Percentiles rank a stretch among this genome's conserved stretches.
Evolutionary conservation across 2,329 filamentous ascomycete genomes (phyloP).

Genomic region (Dactylonectria macrodidyma): DNA sequence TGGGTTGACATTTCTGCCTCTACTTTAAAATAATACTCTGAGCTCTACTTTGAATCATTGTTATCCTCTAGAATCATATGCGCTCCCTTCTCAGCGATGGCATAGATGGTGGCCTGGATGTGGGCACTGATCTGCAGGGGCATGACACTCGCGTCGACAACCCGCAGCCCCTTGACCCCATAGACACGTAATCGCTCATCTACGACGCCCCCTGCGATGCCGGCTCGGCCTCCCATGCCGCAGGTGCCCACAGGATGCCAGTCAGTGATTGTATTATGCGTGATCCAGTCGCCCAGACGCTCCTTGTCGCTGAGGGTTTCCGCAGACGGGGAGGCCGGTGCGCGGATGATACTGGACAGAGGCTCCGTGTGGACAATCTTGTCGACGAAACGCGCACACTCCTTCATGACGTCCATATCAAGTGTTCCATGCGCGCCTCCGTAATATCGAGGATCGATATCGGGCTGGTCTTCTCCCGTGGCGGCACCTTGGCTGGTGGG

Average conservation of each 20-base stretch:
- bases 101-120: conserved; percentile 54
- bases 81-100: conserved; percentile 52
- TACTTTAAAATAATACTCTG: no score
- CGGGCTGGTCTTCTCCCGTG: conserved; percentile 47
- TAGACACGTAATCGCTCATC: conserved; percentile 50
- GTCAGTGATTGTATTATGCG: conserved; percentile 49
- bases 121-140: conserved; percentile 50
- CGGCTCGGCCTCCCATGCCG: conserved; percentile 50
- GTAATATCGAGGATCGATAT: conserved; percentile 62
- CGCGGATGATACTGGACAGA: conserved; percentile 55
- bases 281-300: conserved; percentile 46
- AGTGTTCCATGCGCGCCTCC: conserved; percentile 55
- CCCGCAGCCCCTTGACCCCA: conserved; percentile 46
- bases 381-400: conserved; percentile 56
- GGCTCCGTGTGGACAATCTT: conserved; percentile 57
- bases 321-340: conserved; percentile 43
- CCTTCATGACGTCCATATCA: conserved; percentile 60
- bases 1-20: no score
- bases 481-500: conserved; percentile 28
- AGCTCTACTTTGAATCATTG: neutral
- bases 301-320: conserved; percentile 34
- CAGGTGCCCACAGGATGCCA: conserved; percentile 60
- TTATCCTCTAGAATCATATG: conserved; percentile 45
- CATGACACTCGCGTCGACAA: conserved; percentile 51
- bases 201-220: conserved; percentile 51